These are phyloP conservation scores for Sporothrix pseudoabietina DNA, from an alignment of 2,329 filamentous ascomycete genomes.

Conservation along the genomic window DNA sequence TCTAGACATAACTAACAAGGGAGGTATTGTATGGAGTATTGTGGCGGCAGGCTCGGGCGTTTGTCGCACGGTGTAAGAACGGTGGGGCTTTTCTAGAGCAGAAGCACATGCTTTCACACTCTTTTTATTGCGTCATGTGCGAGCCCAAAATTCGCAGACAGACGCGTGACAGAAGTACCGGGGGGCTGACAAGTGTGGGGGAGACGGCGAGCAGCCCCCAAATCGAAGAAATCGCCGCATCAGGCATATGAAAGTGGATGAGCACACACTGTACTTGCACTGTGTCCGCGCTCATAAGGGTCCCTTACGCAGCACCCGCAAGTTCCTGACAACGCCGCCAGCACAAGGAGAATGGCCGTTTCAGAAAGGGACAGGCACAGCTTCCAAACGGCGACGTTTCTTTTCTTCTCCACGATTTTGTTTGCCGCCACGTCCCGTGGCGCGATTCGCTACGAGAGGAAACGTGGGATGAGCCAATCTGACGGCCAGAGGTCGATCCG, in stretches of 20 bases:
- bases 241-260: background rate
- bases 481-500: background rate
- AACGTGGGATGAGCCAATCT: background rate
- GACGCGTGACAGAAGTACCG: too few species aligned
- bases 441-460: background rate
- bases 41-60: background rate
- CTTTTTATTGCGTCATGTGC: slow-evolving; percentile 10
- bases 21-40: background rate
- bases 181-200: background rate
- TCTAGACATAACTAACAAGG: background rate
- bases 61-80: slow-evolving; percentile 9
- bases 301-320: background rate
- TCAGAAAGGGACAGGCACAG: background rate
- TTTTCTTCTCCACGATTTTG: too few species aligned
- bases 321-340: background rate
- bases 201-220: background rate
- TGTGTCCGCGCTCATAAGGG: background rate
- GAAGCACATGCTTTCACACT: slow-evolving; percentile 15
- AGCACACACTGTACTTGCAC: background rate
- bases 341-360: background rate
- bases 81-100: background rate
- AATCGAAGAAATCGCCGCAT: slow-evolving; percentile 1
- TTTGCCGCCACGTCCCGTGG: background rate
- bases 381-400: background rate
- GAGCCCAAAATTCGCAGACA: background rate